Conservation (phyloP, 164 flowering plant species). For the Magnolia kwangsiensis region DNA sequence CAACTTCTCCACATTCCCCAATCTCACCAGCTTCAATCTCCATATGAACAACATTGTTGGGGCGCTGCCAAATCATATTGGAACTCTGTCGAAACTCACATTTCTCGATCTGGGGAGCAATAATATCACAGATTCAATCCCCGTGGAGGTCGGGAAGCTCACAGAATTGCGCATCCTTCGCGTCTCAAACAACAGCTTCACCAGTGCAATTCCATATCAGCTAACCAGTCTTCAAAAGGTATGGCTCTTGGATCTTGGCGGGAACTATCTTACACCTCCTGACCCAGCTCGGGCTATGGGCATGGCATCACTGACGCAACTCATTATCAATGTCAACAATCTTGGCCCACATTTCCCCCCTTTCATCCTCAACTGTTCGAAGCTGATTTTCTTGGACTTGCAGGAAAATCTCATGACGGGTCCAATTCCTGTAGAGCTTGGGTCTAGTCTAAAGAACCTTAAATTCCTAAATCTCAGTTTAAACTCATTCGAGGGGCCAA, state of each 20-base stretch:
- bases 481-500: constrained; percentile 16
- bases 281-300: constrained; percentile 14
- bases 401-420: constrained; percentile 13
- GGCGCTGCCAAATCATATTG: constrained; percentile 4
- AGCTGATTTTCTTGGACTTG: constrained; percentile 20
- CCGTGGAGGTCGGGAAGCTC: constrained; percentile 24
- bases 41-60: constrained; percentile 3
- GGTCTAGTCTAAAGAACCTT: constrained; percentile 14
- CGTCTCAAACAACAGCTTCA: constrained; percentile 15
- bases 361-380: constrained; percentile 20
- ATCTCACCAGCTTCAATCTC: constrained; percentile 8
- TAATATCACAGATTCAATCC: constrained; percentile 18
- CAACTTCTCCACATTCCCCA: constrained; percentile 12
- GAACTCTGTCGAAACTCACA: constrained; percentile 13
- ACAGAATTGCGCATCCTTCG: constrained; percentile 12
- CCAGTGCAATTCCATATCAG: constrained; percentile 24
- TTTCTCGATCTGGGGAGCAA: constrained; percentile 16
- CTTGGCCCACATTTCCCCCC: constrained; percentile 20
- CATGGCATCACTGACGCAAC: constrained; percentile 23
- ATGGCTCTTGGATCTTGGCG: constrained; percentile 17
- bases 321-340: constrained; percentile 12
- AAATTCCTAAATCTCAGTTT: constrained; percentile 16
- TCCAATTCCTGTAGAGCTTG: constrained; percentile 13
- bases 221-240: constrained; percentile 23
- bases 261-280: constrained; percentile 21